A percentile compares a stretch with the other conserved stretches of the same genome.
Evolutionary conservation across 108 stramenopile species (phyloP).

Genomic region (Nannochloropsis salina): DNA sequence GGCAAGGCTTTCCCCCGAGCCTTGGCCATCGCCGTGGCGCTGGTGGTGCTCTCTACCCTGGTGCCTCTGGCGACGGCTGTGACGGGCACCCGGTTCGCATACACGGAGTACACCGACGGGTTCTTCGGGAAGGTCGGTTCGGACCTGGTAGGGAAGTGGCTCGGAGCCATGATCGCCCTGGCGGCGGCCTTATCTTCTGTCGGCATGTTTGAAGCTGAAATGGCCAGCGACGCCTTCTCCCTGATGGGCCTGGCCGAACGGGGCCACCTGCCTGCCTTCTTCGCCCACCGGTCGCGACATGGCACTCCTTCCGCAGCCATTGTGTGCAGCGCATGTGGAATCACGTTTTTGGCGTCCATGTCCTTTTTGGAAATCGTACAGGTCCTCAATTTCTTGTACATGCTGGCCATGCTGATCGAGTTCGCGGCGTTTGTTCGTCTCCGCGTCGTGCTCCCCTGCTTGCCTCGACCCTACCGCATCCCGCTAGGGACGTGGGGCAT

Average conservation of each 20-base stretch:
- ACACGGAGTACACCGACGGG: conserved; percentile 65
- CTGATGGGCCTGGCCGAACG: conserved; percentile 88
- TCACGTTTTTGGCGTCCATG: conserved; percentile 63
- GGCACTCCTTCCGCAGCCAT: conserved; percentile 82
- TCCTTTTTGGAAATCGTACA: conserved; percentile 72
- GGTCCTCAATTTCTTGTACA: conserved; percentile 81
- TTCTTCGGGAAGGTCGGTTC: conserved; percentile 67
- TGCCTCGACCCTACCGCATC: conserved; percentile 48
- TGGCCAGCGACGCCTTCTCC: conserved; percentile 78
- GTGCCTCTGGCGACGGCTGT: conserved; percentile 58
- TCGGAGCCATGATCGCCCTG: conserved; percentile 80
- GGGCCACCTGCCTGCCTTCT: conserved; percentile 72
- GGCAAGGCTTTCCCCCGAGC: conserved; percentile 65
- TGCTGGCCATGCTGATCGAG: conserved; percentile 72
- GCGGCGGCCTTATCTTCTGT: conserved; percentile 79
- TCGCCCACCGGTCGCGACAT: conserved; percentile 64
- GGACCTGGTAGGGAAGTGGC: conserved; percentile 77
- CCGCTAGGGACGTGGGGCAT: conserved; percentile 37
- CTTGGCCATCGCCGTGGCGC: conserved; percentile 62
- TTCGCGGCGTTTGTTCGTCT: conserved; percentile 88
- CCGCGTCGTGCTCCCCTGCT: conserved; percentile 53
- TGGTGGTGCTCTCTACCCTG: conserved; percentile 65
- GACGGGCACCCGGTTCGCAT: conserved; percentile 54
- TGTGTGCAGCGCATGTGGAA: conserved; percentile 65
- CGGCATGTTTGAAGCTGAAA: conserved; percentile 87